These are phyloP conservation scores for Leptographium flavum DNA, from an alignment of 2,329 filamentous ascomycete species.

Conservation along the genomic window DNA sequence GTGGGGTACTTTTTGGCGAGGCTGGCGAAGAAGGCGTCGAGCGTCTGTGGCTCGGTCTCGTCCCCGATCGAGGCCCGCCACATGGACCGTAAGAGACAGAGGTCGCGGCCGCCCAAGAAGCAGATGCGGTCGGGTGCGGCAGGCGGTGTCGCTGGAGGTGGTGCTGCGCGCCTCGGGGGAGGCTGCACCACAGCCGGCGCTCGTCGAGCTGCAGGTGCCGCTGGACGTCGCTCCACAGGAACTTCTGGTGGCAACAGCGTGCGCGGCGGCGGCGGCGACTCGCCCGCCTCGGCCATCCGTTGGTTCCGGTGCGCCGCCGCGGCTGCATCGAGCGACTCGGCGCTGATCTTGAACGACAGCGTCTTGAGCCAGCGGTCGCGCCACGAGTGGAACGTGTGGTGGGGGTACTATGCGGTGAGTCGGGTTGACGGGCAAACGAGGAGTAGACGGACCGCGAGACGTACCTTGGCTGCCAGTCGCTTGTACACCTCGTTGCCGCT, in stretches of 20 bases:
- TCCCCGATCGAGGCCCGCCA: not conserved
- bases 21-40: not conserved
- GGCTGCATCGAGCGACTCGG: not conserved
- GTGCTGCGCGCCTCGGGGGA: not conserved
- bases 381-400: conserved; percentile 19
- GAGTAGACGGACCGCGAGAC: too few relatives aligned
- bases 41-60: not conserved
- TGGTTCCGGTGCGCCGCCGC: not conserved
- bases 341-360: not conserved
- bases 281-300: not conserved
- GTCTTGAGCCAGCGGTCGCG: conserved; percentile 10
- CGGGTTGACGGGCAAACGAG: not conserved
- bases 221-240: not conserved
- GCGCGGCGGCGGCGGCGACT: not conserved
- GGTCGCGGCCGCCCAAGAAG: not conserved
- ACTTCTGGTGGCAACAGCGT: too few relatives aligned
- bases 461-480: conserved; percentile 18
- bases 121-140: not conserved
- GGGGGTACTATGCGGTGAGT: conserved; percentile 14
- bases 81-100: not conserved
- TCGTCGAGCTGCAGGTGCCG: not conserved
- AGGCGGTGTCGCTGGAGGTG: not conserved
- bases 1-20: not conserved
- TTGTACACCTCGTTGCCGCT: conserved; percentile 19
- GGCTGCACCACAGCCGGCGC: too few relatives aligned